Evolutionary conservation across 2,329 filamentous ascomycete species (phyloP).

Genomic region (Pezicula radicicola): DNA sequence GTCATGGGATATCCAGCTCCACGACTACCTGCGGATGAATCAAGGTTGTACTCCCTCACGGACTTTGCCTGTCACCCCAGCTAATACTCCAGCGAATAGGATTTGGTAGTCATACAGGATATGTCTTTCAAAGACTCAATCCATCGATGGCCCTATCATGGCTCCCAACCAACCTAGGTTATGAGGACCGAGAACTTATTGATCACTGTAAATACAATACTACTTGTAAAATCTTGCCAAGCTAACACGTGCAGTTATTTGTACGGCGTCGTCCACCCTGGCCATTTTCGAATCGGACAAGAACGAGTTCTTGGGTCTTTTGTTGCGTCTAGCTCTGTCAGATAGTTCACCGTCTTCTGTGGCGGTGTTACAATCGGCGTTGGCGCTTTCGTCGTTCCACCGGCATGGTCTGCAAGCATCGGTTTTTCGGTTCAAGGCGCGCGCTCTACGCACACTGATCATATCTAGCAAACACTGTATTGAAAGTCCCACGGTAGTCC

Average conservation of each 20-base stretch:
- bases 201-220: conserved; percentile 16
- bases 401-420: conserved; percentile 17
- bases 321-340: conserved; percentile 17
- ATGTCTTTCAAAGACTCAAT: conserved; percentile 14
- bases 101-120: conserved; percentile 12
- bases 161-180: conserved; percentile 14
- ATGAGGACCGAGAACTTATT: conserved; percentile 17
- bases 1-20: conserved; percentile 21
- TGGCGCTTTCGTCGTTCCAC: conserved; percentile 19
- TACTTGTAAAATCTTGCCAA: conserved; percentile 7
- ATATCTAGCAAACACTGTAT: conserved; percentile 12
- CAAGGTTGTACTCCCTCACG: conserved; percentile 16
- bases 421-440: conserved; percentile 17
- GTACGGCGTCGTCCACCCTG: conserved; percentile 14
- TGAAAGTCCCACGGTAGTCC: conserved; percentile 14
- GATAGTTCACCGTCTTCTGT: conserved; percentile 17
- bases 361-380: conserved; percentile 18
- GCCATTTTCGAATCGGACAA: conserved; percentile 19
- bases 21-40: conserved; percentile 18
- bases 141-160: conserved; percentile 15
- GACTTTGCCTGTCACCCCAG: conserved; percentile 12
- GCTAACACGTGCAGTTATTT: conserved; percentile 16
- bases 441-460: conserved; percentile 17
- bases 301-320: conserved; percentile 17
- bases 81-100: conserved; percentile 16